Evolutionary conservation across 2,329 filamentous ascomycete species (phyloP).

Genomic region (Sporothrix euskadiensis): DNA sequence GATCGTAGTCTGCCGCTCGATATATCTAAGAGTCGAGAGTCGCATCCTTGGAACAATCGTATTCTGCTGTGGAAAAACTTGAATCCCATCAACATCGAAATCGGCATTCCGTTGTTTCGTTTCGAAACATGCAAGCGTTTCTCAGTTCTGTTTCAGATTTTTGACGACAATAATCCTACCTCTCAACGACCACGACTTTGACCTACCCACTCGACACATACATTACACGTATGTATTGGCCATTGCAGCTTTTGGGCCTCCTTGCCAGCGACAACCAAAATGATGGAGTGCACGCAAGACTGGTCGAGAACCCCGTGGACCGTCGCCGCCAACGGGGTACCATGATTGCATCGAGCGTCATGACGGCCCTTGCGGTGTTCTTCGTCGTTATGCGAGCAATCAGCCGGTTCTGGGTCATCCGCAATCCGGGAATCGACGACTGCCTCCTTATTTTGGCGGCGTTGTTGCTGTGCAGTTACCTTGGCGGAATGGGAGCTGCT

Average conservation of each 20-base stretch:
- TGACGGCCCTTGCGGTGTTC: conserved; percentile 18
- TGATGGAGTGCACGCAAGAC: background rate
- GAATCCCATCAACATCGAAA: background rate
- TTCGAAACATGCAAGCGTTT: background rate
- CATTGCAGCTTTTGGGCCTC: background rate
- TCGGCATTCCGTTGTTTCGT: background rate
- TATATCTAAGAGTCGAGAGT: background rate
- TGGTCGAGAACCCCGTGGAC: background rate
- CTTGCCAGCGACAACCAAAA: background rate
- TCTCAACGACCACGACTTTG: background rate
- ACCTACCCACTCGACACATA: background rate
- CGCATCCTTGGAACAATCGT: background rate
- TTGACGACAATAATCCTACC: background rate
- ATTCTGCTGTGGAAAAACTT: background rate
- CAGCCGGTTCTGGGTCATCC: conserved; percentile 34
- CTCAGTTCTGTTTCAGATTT: background rate
- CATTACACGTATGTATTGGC: background rate
- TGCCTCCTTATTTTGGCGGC: conserved; percentile 33
- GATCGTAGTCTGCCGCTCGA: background rate
- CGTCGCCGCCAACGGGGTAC: background rate
- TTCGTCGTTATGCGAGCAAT: conserved; percentile 32
- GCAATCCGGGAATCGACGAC: conserved; percentile 34
- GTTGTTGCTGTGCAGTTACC: conserved; percentile 30
- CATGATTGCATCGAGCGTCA: conserved; percentile 11
- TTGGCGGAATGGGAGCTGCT: conserved; percentile 26